These are phyloP conservation scores for Furcasterigmium sp. DNA, from an alignment of 2,329 filamentous ascomycete genomes.

Conservation along the genomic window DNA sequence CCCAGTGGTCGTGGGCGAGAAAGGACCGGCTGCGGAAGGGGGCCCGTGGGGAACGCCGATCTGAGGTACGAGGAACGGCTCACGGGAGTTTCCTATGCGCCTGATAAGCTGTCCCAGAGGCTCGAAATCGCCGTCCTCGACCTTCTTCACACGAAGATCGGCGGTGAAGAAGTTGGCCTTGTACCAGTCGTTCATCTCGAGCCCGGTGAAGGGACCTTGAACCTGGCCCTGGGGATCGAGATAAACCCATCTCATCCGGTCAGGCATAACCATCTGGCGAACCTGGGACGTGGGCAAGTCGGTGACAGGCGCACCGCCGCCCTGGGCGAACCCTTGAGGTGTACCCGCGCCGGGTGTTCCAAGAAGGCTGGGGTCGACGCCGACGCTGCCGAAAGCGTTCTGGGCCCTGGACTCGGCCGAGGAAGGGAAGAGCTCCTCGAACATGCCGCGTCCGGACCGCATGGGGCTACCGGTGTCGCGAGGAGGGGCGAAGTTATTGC, in stretches of 20 bases:
- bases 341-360: constrained; percentile 5
- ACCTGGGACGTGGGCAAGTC: constrained; percentile 50
- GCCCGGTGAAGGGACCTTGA: constrained; percentile 89
- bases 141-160: constrained; percentile 88
- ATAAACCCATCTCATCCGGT: constrained; percentile 98
- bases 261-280: constrained; percentile 97
- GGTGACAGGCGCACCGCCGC: constrained; percentile 9
- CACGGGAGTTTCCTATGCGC: constrained; percentile 92
- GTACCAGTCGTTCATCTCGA: constrained; percentile 99
- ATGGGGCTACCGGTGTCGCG: constrained; percentile 58
- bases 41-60: constrained; percentile 91
- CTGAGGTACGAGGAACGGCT: constrained; percentile 95
- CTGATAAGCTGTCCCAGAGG: constrained; percentile 91
- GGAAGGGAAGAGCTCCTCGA: constrained; percentile 49
- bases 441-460: constrained; percentile 43
- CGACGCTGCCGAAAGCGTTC: constrained; percentile 19
- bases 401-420: constrained; percentile 22
- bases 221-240: constrained; percentile 88
- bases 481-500: constrained; percentile 50
- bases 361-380: background rate
- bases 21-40: constrained; percentile 46
- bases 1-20: constrained; percentile 44
- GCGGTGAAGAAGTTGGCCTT: constrained; percentile 97
- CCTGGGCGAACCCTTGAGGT: constrained; percentile 14
- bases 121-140: constrained; percentile 91